Evolutionary conservation across 345 rosid genomes (phyloP).

Genomic region (Heritiera fomes): DNA sequence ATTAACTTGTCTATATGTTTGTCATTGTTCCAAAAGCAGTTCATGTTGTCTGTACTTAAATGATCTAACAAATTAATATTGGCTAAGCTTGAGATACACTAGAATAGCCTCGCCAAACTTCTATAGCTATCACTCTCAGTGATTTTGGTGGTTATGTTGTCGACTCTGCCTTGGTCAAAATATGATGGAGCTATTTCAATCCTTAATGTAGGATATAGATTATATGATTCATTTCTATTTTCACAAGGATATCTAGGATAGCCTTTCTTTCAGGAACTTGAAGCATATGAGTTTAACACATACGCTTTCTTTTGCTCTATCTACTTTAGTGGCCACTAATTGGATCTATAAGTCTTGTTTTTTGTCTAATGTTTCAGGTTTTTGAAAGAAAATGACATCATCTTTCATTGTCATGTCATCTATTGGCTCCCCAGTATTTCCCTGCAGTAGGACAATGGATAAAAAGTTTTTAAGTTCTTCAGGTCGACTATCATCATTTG

Average conservation of each 20-base stretch:
- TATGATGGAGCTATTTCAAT: background rate
- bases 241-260: background rate
- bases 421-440: background rate
- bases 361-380: background rate
- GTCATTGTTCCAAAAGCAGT: background rate
- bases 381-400: slow-evolving; percentile 12
- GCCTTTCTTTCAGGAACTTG: background rate
- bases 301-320: background rate
- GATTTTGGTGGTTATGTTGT: background rate
- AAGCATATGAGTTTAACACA: background rate
- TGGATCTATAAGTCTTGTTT: background rate
- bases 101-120: background rate
- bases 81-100: background rate
- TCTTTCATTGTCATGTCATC: slow-evolving; percentile 1
- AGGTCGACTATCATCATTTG: slow-evolving; percentile 59
- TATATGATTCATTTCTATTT: background rate
- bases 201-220: background rate
- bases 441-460: slow-evolving; percentile 32
- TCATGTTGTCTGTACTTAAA: background rate
- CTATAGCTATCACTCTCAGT: background rate
- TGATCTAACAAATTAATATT: background rate
- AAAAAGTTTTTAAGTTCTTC: slow-evolving; percentile 55
- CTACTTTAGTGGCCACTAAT: background rate
- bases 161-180: background rate
- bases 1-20: background rate